Base-by-base conservation (phyloP, 805 yeast species). In the Cyberlindnera mycetangii region DNA sequence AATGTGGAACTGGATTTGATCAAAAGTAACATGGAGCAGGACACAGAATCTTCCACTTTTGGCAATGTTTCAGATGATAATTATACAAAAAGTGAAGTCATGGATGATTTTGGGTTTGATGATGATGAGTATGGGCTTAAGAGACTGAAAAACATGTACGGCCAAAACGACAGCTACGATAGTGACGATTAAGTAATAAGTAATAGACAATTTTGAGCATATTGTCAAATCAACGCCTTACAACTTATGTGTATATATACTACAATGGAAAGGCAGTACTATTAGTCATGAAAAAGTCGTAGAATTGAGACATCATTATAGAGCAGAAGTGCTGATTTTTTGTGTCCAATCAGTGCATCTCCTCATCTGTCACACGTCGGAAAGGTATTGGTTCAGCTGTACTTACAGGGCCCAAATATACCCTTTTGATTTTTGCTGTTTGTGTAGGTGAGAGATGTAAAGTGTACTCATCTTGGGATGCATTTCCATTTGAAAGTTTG, bases 401-500 rank as follows among this genome's bases (percentile, higher is more conserved):
- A 4, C n/a, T n/a, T n/a, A 18, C 30, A 18, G 38, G 49, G 3
- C 27, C 40, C 20, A 41, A 18, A 4, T 39, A 17, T 9, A 54
- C 27, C 24, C 24, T 47, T 18, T 44, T 45, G 10, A 56, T 28
- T 11, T 30, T 39, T 3, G 53, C 60, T 0, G 46, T 44, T 4
- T 41, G 50, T 0, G 39, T 25, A 3, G 34, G 19, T 15, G 52
- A 52, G 28, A 55, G 24, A 11, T 37, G 44, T 10, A 55, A 7
- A 5, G 52, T 51, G 34, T 40, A 49, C 25, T 48, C 39, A 16
- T 47, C 47, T 11, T 44, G 44, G 3, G 45, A 32, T 1, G 20
- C 37, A 6, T 42, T 37, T 2, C 44, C 47, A 39, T 49, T 51
- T 2, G 52, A 46, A 8, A 58, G 44, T 20, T 54, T 57, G 37